A percentile compares a stretch with the other conserved stretches of the same genome.
Evolutionary conservation across 306 rosid genomes (phyloP).

Genomic region (Malus fusca): DNA sequence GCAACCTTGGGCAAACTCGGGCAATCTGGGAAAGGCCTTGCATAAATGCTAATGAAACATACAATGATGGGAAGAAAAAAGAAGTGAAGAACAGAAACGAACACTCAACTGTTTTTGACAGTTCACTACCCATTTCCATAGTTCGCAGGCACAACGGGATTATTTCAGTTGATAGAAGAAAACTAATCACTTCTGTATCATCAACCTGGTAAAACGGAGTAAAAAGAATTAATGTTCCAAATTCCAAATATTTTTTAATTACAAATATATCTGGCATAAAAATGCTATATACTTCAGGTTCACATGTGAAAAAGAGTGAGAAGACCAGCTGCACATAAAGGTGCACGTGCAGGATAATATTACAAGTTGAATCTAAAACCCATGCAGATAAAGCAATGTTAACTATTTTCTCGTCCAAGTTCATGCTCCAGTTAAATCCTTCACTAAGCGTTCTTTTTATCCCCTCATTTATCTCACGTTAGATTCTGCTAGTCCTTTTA

Average conservation of each 20-base stretch:
- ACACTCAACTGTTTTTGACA: constrained; percentile 78
- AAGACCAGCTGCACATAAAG: too few relatives aligned
- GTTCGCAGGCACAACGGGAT: constrained; percentile 77
- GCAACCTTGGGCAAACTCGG: background rate
- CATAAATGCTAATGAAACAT: background rate
- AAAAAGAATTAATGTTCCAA: background rate
- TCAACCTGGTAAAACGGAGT: constrained; percentile 43
- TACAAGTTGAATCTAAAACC: background rate
- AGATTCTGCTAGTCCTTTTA: background rate
- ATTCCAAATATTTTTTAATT: background rate
- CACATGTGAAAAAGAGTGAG: background rate
- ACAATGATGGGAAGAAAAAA: background rate
- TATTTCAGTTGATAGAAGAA: constrained; percentile 73
- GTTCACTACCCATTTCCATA: constrained; percentile 79
- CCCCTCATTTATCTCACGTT: background rate
- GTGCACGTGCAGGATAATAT: background rate
- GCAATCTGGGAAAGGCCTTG: background rate
- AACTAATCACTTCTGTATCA: constrained; percentile 61
- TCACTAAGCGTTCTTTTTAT: background rate
- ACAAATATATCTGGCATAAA: background rate
- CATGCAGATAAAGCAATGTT: background rate
- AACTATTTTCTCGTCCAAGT: background rate
- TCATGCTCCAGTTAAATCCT: background rate
- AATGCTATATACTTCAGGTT: background rate
- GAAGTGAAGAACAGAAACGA: constrained; percentile 17